A percentile compares a stretch with the other conserved stretches of the same genome.
phyloP scores from a whole-genome alignment of 139 green algal genomes.

The Tetradesmus obliquus region DNA sequence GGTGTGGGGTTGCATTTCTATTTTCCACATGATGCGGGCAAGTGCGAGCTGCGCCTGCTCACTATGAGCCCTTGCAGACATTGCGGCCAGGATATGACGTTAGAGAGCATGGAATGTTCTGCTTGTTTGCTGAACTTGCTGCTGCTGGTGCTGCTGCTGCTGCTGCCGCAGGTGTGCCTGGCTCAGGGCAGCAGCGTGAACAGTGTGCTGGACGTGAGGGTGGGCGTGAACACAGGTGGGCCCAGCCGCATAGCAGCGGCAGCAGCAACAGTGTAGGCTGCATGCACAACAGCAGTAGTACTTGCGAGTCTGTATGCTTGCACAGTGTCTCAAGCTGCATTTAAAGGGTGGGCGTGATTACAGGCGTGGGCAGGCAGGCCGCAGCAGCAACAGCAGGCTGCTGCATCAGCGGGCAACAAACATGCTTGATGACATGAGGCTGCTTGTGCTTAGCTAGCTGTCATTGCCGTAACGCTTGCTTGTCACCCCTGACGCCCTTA shows the following conservation, averaged over 20 bases:
- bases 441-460: slow-evolving; percentile 1
- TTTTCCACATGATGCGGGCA: too few species aligned
- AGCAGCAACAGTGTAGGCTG: background rate
- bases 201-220: slow-evolving; percentile 47
- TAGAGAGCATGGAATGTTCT: background rate
- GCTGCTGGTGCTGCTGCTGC: background rate
- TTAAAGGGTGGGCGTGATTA: too few species aligned
- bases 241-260: background rate
- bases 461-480: background rate
- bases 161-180: slow-evolving; percentile 27
- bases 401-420: background rate
- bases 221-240: slow-evolving; percentile 59
- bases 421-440: slow-evolving; percentile 19
- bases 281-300: background rate
- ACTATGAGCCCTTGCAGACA: too few species aligned
- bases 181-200: slow-evolving; percentile 40
- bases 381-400: too few species aligned
- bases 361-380: too few species aligned
- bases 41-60: too few species aligned
- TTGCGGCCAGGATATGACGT: too few species aligned
- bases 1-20: background rate
- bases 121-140: background rate
- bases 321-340: background rate
- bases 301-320: background rate
- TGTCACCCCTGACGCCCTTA: too few species aligned